Percentiles rank a stretch among this genome's conserved stretches.
These are phyloP conservation scores for Catharanthus roseus DNA, from an alignment of 257 asterid genomes.

Conservation along the genomic window DNA sequence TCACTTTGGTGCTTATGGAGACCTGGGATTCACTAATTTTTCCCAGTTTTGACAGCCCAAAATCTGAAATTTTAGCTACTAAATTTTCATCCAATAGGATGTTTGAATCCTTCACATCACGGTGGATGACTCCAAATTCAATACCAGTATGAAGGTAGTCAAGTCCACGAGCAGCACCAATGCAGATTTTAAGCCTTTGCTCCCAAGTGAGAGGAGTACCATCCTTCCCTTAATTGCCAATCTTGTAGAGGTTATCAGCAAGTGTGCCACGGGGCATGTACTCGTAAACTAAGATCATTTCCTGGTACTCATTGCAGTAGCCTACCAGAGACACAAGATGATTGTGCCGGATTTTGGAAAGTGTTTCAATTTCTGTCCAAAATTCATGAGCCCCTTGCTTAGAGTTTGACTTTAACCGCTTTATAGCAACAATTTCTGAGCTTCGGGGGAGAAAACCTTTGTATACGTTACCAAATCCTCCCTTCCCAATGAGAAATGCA, in stretches of 20 bases:
- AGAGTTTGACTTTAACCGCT: conserved; percentile 10
- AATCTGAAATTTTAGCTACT: no score
- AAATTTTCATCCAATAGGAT: no score
- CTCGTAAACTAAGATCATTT: conserved; percentile 15
- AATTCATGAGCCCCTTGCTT: conserved; percentile 21
- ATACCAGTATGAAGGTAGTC: conserved; percentile 20
- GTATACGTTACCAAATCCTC: conserved; percentile 16
- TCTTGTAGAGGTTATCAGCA: conserved; percentile 14
- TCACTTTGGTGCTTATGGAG: neutral
- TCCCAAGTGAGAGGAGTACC: conserved; percentile 12
- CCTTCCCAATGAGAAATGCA: conserved; percentile 8
- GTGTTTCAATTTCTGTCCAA: conserved; percentile 20
- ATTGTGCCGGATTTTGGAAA: conserved; percentile 15
- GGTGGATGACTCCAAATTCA: conserved; percentile 11
- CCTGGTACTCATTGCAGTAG: conserved; percentile 11
- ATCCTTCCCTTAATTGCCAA: neutral
- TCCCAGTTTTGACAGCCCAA: neutral
- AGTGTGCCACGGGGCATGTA: conserved; percentile 9
- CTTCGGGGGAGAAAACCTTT: conserved; percentile 2
- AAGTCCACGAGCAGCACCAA: conserved; percentile 21
- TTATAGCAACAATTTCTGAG: conserved; percentile 9
- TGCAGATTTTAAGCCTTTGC: conserved; percentile 17
- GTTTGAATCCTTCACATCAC: no score
- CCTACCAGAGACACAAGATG: conserved; percentile 20
- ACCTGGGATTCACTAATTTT: neutral